Conservation (phyloP, 139 green algal genomes). For the Volvox reticuliferus region DNA sequence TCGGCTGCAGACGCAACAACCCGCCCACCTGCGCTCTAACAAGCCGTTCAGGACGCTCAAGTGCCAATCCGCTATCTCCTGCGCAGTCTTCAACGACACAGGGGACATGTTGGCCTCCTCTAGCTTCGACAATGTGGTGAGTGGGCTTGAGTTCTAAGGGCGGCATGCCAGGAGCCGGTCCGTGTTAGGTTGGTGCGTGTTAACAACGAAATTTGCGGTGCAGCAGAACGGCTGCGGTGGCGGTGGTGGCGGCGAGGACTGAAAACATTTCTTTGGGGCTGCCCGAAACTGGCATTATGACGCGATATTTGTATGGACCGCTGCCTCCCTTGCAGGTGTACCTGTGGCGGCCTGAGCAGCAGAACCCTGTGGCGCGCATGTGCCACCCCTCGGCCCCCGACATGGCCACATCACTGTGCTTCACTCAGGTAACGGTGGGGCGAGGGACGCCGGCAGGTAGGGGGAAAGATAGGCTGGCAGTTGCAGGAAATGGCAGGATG, state of each 20-base stretch:
- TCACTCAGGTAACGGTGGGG: constrained; percentile 1
- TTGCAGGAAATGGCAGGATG: background rate
- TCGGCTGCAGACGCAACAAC: constrained; percentile 3
- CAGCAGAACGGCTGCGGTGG: too few species aligned
- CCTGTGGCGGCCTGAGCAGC: constrained; percentile 28
- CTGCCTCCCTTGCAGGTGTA: constrained; percentile 12
- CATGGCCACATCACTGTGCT: constrained; percentile 22
- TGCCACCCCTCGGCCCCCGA: constrained; percentile 35
- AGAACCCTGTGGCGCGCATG: constrained; percentile 25
- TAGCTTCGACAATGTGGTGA: constrained; percentile 27
- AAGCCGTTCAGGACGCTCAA: constrained; percentile 28
- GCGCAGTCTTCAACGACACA: constrained; percentile 10
- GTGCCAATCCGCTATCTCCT: constrained; percentile 31
- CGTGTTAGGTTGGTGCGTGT: too few species aligned
- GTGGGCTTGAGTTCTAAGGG: background rate
- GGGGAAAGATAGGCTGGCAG: background rate
- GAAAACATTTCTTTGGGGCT: too few species aligned
- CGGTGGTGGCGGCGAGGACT: too few species aligned
- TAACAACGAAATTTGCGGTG: too few species aligned
- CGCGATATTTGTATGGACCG: background rate
- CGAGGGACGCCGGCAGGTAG: background rate
- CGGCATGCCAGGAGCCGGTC: too few species aligned
- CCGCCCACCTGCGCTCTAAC: background rate
- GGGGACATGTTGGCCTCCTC: constrained; percentile 10
- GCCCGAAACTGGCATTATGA: too few species aligned